Conservation (phyloP, 441 rosid species). For the Adansonia madagascariensis region DNA sequence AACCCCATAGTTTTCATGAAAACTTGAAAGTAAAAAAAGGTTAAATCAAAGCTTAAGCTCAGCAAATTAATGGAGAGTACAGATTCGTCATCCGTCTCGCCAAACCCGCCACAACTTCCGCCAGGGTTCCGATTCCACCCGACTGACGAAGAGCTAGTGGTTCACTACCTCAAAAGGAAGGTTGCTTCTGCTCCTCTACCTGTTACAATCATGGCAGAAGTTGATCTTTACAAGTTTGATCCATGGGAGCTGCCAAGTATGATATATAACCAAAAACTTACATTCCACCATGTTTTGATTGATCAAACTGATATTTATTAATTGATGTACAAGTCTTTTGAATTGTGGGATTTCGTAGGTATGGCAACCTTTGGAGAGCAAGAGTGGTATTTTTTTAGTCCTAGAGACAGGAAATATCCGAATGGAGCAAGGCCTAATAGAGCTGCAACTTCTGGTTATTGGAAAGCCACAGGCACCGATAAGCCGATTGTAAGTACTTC, state of each 20-base stretch:
- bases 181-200: slow-evolving; percentile 77
- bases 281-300: neutral
- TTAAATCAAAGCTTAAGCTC: neutral
- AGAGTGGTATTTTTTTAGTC: slow-evolving; percentile 93
- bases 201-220: slow-evolving; percentile 80
- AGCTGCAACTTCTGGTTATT: slow-evolving; percentile 94
- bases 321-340: no score
- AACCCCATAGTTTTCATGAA: neutral
- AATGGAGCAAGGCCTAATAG: slow-evolving; percentile 91
- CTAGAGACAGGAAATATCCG: slow-evolving; percentile 89
- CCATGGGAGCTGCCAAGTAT: slow-evolving; percentile 95
- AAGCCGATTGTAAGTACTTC: slow-evolving; percentile 68
- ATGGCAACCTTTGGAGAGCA: slow-evolving; percentile 90
- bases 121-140: slow-evolving; percentile 98
- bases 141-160: slow-evolving; percentile 88
- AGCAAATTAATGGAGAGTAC: slow-evolving; percentile 53
- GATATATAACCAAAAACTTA: neutral
- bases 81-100: slow-evolving; percentile 56
- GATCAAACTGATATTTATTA: neutral
- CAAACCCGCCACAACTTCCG: slow-evolving; percentile 69
- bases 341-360: slow-evolving; percentile 37
- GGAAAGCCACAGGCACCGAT: slow-evolving; percentile 97
- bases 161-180: slow-evolving; percentile 87
- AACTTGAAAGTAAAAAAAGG: neutral
- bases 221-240: slow-evolving; percentile 93